Percentiles rank a stretch among this genome's conserved stretches.
Conservation (phyloP, 1,284 basidiomycete species). For the Pyrrhoderma noxium region DNA sequence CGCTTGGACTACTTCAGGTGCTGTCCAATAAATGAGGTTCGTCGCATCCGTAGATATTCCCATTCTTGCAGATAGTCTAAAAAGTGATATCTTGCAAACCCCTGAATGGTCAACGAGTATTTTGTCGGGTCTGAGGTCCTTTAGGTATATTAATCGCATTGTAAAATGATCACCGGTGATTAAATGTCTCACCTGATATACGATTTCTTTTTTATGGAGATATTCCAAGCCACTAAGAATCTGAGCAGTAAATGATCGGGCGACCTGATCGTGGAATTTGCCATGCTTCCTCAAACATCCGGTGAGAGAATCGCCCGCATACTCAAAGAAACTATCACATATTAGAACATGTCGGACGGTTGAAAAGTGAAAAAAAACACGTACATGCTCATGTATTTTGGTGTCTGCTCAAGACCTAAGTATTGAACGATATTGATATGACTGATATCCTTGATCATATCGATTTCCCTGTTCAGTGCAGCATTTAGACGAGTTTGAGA, state of each 20-base stretch:
- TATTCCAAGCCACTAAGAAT: constrained; percentile 92
- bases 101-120: constrained; percentile 93
- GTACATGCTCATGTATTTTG: constrained; percentile 86
- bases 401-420: constrained; percentile 92
- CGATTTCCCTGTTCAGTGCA: constrained; percentile 90
- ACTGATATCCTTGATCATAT: constrained; percentile 92
- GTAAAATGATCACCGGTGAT: not conserved
- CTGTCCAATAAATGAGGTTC: constrained; percentile 99
- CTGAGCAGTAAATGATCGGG: constrained; percentile 90
- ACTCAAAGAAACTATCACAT: constrained; percentile 80
- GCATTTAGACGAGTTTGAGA: constrained; percentile 84
- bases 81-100: constrained; percentile 97
- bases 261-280: constrained; percentile 87
- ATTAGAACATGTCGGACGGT: constrained; percentile 6
- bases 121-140: constrained; percentile 98
- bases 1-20: constrained; percentile 89
- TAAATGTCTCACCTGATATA: constrained; percentile 70
- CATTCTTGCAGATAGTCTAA: constrained; percentile 90
- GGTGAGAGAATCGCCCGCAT: constrained; percentile 95
- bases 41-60: constrained; percentile 84
- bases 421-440: constrained; percentile 98
- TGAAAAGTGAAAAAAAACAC: constrained; percentile 27
- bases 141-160: constrained; percentile 15
- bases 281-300: constrained; percentile 89
- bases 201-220: constrained; percentile 84